phyloP scores from a whole-genome alignment of 352 stramenopile species.

The Globisporangium apiculatum region DNA sequence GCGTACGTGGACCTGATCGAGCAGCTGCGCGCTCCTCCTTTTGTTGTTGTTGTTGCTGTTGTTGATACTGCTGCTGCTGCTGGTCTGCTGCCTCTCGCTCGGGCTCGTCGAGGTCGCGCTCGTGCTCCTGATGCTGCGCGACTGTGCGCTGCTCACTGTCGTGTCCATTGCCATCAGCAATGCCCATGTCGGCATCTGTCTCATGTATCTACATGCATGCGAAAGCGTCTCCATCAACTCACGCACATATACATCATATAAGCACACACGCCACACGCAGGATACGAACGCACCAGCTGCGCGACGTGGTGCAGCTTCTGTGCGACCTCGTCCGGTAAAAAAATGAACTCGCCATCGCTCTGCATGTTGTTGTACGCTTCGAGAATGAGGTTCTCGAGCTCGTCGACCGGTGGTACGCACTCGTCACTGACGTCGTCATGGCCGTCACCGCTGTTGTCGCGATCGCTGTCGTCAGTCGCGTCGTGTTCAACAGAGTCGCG shows the following conservation, averaged over 20 bases:
- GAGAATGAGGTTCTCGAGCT: conserved; percentile 65
- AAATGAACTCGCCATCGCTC: conserved; percentile 76
- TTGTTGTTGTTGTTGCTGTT: conserved; percentile 3
- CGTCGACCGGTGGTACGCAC: conserved; percentile 25
- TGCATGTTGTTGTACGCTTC: conserved; percentile 83
- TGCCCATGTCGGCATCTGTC: neutral
- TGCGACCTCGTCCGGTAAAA: conserved; percentile 56
- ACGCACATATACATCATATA: neutral
- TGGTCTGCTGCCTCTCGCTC: conserved; percentile 12
- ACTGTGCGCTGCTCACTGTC: neutral
- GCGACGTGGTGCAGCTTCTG: conserved; percentile 55
- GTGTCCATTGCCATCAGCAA: neutral
- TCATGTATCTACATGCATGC: neutral
- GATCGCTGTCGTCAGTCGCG: neutral
- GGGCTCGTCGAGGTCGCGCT: conserved; percentile 18
- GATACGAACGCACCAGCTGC: conserved; percentile 30
- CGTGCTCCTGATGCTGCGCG: conserved; percentile 11
- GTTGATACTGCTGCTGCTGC: conserved; percentile 5
- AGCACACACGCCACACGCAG: neutral
- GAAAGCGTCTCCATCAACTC: neutral
- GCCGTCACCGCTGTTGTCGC: no score
- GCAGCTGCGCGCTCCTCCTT: conserved; percentile 13
- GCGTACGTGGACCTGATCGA: conserved; percentile 7
- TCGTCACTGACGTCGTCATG: neutral
- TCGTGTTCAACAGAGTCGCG: neutral